These are phyloP conservation scores for Trypanosoma scelopori DNA, from an alignment of 208 protist genomes.

Conservation along the genomic window DNA sequence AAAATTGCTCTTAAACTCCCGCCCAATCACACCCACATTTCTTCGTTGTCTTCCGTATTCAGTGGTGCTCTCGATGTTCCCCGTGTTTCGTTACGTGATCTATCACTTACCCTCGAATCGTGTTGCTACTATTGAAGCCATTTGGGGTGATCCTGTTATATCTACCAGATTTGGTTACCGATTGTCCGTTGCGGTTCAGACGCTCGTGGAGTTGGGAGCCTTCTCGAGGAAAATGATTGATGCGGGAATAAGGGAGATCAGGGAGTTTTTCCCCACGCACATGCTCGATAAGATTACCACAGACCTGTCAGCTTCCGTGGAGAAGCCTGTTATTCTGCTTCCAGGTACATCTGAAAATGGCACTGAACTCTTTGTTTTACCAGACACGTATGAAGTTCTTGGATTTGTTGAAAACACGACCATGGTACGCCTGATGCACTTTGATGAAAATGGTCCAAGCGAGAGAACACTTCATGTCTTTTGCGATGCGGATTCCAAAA, in stretches of 20 bases:
- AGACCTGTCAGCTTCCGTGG: slow-evolving; percentile 9
- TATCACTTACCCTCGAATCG: slow-evolving; percentile 42
- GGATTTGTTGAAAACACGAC: slow-evolving; percentile 33
- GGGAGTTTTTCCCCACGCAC: slow-evolving; percentile 26
- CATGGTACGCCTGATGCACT: slow-evolving; percentile 67
- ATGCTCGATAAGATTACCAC: slow-evolving; percentile 22
- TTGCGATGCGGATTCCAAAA: slow-evolving; percentile 31
- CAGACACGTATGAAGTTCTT: slow-evolving; percentile 67
- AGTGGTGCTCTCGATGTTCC: slow-evolving; percentile 59
- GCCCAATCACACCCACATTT: slow-evolving; percentile 66
- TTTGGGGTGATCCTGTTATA: slow-evolving; percentile 56
- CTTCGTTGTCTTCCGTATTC: slow-evolving; percentile 67
- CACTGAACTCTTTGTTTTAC: slow-evolving; percentile 37
- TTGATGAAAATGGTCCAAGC: slow-evolving; percentile 43
- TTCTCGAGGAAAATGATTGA: slow-evolving; percentile 43
- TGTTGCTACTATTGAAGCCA: slow-evolving; percentile 45
- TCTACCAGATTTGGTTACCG: slow-evolving; percentile 65
- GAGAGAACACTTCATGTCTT: slow-evolving; percentile 75
- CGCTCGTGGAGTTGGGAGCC: slow-evolving; percentile 56
- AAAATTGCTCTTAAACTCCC: slow-evolving; percentile 27
- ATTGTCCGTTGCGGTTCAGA: slow-evolving; percentile 50
- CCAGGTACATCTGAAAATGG: slow-evolving; percentile 1
- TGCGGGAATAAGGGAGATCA: slow-evolving; percentile 29
- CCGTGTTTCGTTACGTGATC: slow-evolving; percentile 49
- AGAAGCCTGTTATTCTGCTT: slow-evolving; percentile 21